Percentiles rank a stretch among this genome's conserved stretches.
Conservation (phyloP, 75 land plant genomes). For the Larix kaempferi region DNA sequence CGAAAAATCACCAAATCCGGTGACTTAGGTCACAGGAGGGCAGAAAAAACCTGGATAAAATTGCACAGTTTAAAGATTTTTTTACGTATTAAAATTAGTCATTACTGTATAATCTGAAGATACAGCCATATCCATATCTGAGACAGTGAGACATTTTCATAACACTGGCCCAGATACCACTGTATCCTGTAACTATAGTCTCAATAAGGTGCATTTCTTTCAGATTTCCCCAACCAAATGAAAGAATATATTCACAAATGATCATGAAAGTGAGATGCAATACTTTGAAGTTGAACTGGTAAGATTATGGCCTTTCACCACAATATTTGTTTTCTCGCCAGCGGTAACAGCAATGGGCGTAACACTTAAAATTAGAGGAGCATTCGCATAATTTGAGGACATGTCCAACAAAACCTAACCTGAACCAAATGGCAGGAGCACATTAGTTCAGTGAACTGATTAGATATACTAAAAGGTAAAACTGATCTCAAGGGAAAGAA, state of each 20-base stretch:
- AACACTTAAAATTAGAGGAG: constrained; percentile 31
- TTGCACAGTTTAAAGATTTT: no score
- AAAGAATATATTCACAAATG: neutral
- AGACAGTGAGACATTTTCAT: no score
- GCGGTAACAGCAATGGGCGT: constrained; percentile 63
- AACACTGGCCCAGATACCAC: no score
- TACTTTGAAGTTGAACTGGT: constrained; percentile 43
- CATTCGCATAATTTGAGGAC: constrained; percentile 9
- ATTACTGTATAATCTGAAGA: no score
- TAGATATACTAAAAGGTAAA: neutral
- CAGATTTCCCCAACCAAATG: neutral
- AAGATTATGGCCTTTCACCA: constrained; percentile 56
- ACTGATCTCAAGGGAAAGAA: neutral
- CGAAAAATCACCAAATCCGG: no score
- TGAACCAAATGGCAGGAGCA: constrained; percentile 15
- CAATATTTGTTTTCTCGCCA: constrained; percentile 34
- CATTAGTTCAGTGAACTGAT: neutral
- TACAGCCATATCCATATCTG: no score
- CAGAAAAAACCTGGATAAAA: no score
- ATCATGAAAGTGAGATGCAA: constrained; percentile 4
- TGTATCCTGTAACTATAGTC: no score
- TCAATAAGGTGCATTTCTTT: neutral
- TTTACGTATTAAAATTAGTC: no score
- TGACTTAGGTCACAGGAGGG: no score
- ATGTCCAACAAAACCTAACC: constrained; percentile 55